Conservation (phyloP, 176 grass and related monocot genomes). For the Phoenix dactylifera region DNA sequence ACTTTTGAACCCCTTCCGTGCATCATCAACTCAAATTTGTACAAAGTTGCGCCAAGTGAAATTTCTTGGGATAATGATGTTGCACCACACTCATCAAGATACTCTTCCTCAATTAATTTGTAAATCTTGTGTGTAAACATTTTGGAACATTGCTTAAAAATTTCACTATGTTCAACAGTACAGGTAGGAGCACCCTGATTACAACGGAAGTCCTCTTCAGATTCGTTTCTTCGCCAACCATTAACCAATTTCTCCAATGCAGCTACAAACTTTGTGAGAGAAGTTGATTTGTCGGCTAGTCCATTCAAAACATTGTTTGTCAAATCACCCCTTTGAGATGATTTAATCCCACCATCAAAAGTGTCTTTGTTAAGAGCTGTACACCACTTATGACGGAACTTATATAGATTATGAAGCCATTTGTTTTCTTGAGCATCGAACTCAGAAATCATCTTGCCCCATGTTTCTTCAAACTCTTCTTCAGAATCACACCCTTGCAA, state of each 20-base stretch:
- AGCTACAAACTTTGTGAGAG: conserved; percentile 32
- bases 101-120: conserved; percentile 70
- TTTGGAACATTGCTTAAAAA: conserved; percentile 67
- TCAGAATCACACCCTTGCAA: conserved; percentile 51
- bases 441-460: conserved; percentile 48
- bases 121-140: conserved; percentile 80
- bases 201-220: conserved; percentile 53
- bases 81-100: conserved; percentile 64
- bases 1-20: conserved; percentile 47
- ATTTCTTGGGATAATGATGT: conserved; percentile 47
- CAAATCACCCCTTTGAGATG: conserved; percentile 51
- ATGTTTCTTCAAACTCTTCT: conserved; percentile 57
- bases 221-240: conserved; percentile 62
- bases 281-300: conserved; percentile 36
- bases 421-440: conserved; percentile 75
- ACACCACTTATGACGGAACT: conserved; percentile 62
- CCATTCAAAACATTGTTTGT: conserved; percentile 58
- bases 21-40: conserved; percentile 70
- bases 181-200: conserved; percentile 46
- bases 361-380: conserved; percentile 54
- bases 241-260: conserved; percentile 45
- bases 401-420: conserved; percentile 78
- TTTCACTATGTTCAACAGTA: conserved; percentile 64
- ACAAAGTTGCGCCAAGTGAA: conserved; percentile 34
- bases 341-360: conserved; percentile 66